Base-by-base conservation (phyloP, 2,329 filamentous ascomycete species). In the Ophiostoma himal-ulmi region DNA sequence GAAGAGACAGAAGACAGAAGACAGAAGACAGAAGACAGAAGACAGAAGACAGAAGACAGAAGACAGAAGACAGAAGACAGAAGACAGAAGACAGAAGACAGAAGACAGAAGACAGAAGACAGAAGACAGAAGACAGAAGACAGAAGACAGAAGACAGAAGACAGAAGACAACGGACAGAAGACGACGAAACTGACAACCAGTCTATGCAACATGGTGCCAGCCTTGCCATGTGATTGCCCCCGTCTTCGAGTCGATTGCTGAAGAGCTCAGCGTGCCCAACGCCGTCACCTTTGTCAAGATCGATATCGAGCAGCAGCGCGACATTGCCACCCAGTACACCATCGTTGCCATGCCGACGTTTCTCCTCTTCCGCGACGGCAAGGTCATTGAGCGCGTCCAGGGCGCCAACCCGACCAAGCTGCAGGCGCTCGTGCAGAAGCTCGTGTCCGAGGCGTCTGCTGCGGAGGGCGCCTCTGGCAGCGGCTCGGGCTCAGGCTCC, bases 161-260 rank as follows among this genome's bases (percentile, higher is more conserved):
- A n/a, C 5, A 41, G 17, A 2, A 36, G 20, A 30, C 6, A 30
- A 30, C 30, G 3, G 8, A 14, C 22, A 60, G 8, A 3, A 34
- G 22, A 34, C 10, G 11, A 60, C 10, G 34, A 36, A 13, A 36
- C 62, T 52, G 6, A 48, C 52, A 22, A 7, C 62, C 76, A 96
- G 93, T 97, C 84, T 94, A 92, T 77, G 92, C 93, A 76, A 89
- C 92, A 77, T 95, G 91, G 89, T 96, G 91, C 77, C 89, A 83
- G 44, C 91, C 93, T 77, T 96, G 93, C 86, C 91, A 92, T 76
- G 84, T 87, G 74, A 93, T 98, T 74, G 91, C 91, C 6, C 92
- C 94, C 22, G 80, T 93, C 73, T 97, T 92, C 82, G 91, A 95
- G 76, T 83, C 89, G 78, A 86, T 97, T 67, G 89, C 93, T 41